Evolutionary conservation across 495 filamentous ascomycete genomes (phyloP), one percentile per base, ranked within the genome.

Genomic region (Cryomyces antarcticus): DNA sequence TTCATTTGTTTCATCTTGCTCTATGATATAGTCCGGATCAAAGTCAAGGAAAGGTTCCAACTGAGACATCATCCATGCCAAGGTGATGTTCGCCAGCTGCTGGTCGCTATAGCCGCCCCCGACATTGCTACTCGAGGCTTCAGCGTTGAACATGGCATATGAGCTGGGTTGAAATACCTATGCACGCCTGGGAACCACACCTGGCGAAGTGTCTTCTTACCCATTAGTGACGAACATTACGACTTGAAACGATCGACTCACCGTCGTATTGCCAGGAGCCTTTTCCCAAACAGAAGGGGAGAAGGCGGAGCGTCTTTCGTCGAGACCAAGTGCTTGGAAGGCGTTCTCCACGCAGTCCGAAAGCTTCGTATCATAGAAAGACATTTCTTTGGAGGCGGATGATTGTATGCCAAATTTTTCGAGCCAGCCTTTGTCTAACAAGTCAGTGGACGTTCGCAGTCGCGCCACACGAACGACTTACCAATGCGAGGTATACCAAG

Each of bases 51-150:
- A 70, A 5, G 69, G 71, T 9, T 67, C 62, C 5, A 79, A 62
- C 47, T 80, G 75, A 43, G 73, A 67, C 66, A 81, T 75, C 77
- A 81, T 81, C 79, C 78, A 82, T 17, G 73, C 75, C 35, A 82
- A 60, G 4, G 69, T 64, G 40, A 80, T 67, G 48, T 82, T 73
- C 38, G 78, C 70, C 11, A 81, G 64, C 43, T 72, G 64, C 53
- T 70, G 65, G 45, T 75, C 69, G 42, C 62, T 56, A 33, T 70
- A 64, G 29, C 73, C 74, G 6, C 78, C 73, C 2, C 78, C 78
- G 9, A 80, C 57, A 48, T 80, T 80, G 6, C 9, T 24, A 24
- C 17, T 24, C 17, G 17, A 24, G 17, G 17, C 17, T 24, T 24
- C 2, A 24, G 17, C 17, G 17, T 24, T 24, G 17, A 24, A 24